A percentile compares a stretch with the other conserved stretches of the same genome.
Conservation (phyloP, 1,284 basidiomycete genomes). For the Rhodotorula sp. region DNA sequence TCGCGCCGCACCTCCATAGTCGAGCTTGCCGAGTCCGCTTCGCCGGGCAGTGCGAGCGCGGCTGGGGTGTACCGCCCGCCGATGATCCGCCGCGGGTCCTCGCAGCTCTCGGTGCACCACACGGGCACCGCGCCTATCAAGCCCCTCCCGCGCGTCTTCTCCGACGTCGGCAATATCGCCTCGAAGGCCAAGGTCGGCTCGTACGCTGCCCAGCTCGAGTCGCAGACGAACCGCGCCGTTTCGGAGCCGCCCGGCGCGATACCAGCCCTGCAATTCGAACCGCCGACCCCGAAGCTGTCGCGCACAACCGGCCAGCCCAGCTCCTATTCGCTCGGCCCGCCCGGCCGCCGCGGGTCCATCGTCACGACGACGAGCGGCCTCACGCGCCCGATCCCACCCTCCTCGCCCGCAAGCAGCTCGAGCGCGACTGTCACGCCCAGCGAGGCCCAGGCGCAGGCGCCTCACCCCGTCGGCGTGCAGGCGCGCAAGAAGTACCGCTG, state of each 20-base stretch:
- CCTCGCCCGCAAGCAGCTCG: not conserved
- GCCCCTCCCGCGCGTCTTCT: not conserved
- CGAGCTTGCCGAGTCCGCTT: not conserved
- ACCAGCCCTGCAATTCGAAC: not conserved
- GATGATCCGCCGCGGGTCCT: not conserved
- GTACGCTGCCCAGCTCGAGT: not conserved
- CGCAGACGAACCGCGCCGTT: not conserved
- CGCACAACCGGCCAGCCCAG: not conserved
- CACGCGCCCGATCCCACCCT: not conserved
- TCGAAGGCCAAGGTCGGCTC: not conserved
- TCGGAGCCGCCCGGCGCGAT: not conserved
- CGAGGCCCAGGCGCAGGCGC: not conserved
- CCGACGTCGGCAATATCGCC: constrained; percentile 6
- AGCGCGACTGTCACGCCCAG: not conserved
- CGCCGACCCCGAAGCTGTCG: not conserved
- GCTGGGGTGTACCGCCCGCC: not conserved
- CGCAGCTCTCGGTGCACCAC: not conserved
- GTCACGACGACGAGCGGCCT: not conserved
- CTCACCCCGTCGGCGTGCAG: not conserved
- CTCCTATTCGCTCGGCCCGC: not conserved
- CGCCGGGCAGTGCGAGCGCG: not conserved
- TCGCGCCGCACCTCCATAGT: not conserved
- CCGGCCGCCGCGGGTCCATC: too few relatives aligned
- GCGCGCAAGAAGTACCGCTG: not conserved
- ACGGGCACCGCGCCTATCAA: not conserved